phyloP scores from a whole-genome alignment of 768 basidiomycete genomes.

The Amanita rimosa region DNA sequence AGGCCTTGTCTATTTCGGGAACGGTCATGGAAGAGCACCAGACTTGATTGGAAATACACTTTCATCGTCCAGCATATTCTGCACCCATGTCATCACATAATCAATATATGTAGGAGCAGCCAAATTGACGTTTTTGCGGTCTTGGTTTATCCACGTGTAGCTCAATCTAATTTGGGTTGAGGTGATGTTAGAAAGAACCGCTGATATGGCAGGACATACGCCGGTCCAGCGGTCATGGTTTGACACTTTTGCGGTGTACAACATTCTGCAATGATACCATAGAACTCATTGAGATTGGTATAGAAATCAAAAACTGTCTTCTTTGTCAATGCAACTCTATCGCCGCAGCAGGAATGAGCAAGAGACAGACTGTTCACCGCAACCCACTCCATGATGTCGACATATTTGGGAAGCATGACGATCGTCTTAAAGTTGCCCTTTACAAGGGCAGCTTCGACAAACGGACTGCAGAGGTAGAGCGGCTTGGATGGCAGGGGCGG shows the following conservation, averaged over 20 bases:
- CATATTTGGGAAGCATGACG: conserved; percentile 89
- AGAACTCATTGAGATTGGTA: conserved; percentile 93
- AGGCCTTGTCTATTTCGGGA: conserved; percentile 48
- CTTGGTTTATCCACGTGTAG: conserved; percentile 97
- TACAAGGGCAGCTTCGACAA: conserved; percentile 93
- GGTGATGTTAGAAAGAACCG: neutral
- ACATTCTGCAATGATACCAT: conserved; percentile 89
- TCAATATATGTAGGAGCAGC: conserved; percentile 97
- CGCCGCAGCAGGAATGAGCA: neutral
- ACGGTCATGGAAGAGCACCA: conserved; percentile 40
- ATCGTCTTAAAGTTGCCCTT: conserved; percentile 99
- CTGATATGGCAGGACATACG: conserved; percentile 41
- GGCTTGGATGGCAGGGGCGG: conserved; percentile 39
- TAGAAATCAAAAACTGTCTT: conserved; percentile 91
- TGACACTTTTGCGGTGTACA: conserved; percentile 87
- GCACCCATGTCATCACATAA: conserved; percentile 98
- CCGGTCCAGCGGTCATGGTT: conserved; percentile 85
- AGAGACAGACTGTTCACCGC: conserved; percentile 52
- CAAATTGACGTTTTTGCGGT: conserved; percentile 82
- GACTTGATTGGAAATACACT: conserved; percentile 90
- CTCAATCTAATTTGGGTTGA: conserved; percentile 48
- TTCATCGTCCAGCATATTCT: conserved; percentile 92
- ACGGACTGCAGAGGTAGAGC: conserved; percentile 88
- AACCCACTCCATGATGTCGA: conserved; percentile 99
- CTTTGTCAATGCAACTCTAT: neutral